Conservation (phyloP, 164 flowering plant genomes). For the Stephania cephalantha region DNA sequence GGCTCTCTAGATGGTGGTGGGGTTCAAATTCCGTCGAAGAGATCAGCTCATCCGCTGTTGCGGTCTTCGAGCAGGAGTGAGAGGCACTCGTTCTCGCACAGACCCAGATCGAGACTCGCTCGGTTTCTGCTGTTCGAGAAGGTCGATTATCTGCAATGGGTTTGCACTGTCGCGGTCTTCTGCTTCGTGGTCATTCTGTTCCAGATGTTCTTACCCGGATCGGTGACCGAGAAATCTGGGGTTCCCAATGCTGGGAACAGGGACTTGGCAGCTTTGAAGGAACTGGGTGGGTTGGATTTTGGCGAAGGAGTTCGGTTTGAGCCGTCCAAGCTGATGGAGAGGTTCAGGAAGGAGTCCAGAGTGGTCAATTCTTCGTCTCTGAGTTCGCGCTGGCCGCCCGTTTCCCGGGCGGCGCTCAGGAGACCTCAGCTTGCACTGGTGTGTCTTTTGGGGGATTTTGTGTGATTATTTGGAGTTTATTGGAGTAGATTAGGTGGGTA, state of each 20-base stretch:
- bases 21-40: conserved; percentile 33
- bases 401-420: conserved; percentile 46
- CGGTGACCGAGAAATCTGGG: conserved; percentile 44
- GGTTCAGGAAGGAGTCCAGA: conserved; percentile 40
- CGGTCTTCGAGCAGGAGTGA: conserved; percentile 35
- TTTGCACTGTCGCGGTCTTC: conserved; percentile 59
- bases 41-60: conserved; percentile 27
- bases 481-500: too few species aligned
- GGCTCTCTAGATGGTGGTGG: conserved; percentile 64
- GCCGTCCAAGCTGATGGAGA: conserved; percentile 45
- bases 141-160: conserved; percentile 76
- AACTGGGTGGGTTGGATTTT: conserved; percentile 50
- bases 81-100: conserved; percentile 36
- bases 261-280: conserved; percentile 41
- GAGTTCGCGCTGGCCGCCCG: conserved; percentile 19
- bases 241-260: conserved; percentile 5
- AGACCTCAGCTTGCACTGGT: conserved; percentile 94
- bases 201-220: conserved; percentile 69
- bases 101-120: conserved; percentile 71
- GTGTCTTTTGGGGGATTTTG: conserved; percentile 16
- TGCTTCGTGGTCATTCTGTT: conserved; percentile 54
- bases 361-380: conserved; percentile 29
- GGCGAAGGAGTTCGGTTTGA: conserved; percentile 67
- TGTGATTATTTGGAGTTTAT: background rate
- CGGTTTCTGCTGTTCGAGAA: conserved; percentile 59